These are phyloP conservation scores for Drosera spatulata DNA, from an alignment of 179 eudicot species.

Conservation along the genomic window DNA sequence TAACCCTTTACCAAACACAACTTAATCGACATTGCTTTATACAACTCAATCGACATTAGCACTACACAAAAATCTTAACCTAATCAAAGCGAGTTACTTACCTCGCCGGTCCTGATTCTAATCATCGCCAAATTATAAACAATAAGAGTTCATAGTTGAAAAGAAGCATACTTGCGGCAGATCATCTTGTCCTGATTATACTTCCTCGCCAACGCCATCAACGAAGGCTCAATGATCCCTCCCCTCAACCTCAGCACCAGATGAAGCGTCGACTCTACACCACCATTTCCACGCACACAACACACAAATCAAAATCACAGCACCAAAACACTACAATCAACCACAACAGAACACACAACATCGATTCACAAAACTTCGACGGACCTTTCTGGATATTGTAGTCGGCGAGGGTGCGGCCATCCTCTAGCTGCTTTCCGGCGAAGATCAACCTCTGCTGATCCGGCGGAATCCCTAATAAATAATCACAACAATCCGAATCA, in stretches of 20 bases:
- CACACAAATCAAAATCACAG: background rate
- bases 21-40: too few relatives aligned
- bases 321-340: background rate
- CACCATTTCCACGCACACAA: background rate
- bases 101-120: too few relatives aligned
- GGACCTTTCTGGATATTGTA: constrained; percentile 7
- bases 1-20: background rate
- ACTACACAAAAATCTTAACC: too few relatives aligned
- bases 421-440: too few relatives aligned
- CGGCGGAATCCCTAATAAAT: too few relatives aligned
- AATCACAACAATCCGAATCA: too few relatives aligned
- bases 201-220: constrained; percentile 46
- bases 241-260: constrained; percentile 44
- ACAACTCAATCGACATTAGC: too few relatives aligned
- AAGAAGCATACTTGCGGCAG: constrained; percentile 35
- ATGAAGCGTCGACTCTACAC: constrained; percentile 40
- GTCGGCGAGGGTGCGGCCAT: too few relatives aligned
- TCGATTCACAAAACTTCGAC: too few relatives aligned
- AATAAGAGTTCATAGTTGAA: background rate
- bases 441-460: too few relatives aligned
- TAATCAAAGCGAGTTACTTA: too few relatives aligned
- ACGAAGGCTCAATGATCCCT: constrained; percentile 42
- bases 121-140: too few relatives aligned
- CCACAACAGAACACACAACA: background rate
- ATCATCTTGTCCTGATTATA: constrained; percentile 42